Conservation (phyloP, 202 grass and related monocot genomes). For the Saccharum hybrid region DNA sequence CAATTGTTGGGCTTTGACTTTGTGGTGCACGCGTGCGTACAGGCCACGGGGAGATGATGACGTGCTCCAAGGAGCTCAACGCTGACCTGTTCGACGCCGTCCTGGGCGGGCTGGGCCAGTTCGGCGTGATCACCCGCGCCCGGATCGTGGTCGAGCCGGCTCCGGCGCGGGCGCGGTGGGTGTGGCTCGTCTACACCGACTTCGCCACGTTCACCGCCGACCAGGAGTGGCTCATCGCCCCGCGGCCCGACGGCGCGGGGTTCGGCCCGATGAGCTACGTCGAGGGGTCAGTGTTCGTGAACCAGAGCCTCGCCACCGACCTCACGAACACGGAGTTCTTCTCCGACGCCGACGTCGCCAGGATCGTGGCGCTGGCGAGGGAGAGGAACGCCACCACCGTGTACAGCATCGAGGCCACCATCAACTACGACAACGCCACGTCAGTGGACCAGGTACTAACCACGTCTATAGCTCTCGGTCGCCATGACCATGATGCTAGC, state of each 20-base stretch:
- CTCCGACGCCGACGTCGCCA: conserved; percentile 46
- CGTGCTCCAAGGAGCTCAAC: conserved; percentile 58
- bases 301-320: conserved; percentile 37
- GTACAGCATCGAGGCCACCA: conserved; percentile 61
- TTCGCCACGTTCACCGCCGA: conserved; percentile 54
- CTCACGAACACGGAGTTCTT: conserved; percentile 53
- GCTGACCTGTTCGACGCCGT: conserved; percentile 69
- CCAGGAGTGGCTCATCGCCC: conserved; percentile 53
- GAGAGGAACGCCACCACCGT: conserved; percentile 39
- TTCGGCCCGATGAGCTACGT: conserved; percentile 53
- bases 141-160: conserved; percentile 62
- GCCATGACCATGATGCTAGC: too few species aligned
- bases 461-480: too few species aligned
- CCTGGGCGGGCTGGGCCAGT: conserved; percentile 78
- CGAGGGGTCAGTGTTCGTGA: conserved; percentile 50
- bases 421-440: conserved; percentile 44
- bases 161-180: conserved; percentile 50
- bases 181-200: conserved; percentile 64
- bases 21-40: neutral
- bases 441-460: conserved; percentile 9
- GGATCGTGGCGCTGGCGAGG: conserved; percentile 37
- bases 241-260: neutral
- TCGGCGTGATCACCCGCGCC: conserved; percentile 82
- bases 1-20: conserved; percentile 25
- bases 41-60: conserved; percentile 63